Base-by-base conservation (phyloP, 1,284 basidiomycete species). In the Tranzscheliella williamsii region DNA sequence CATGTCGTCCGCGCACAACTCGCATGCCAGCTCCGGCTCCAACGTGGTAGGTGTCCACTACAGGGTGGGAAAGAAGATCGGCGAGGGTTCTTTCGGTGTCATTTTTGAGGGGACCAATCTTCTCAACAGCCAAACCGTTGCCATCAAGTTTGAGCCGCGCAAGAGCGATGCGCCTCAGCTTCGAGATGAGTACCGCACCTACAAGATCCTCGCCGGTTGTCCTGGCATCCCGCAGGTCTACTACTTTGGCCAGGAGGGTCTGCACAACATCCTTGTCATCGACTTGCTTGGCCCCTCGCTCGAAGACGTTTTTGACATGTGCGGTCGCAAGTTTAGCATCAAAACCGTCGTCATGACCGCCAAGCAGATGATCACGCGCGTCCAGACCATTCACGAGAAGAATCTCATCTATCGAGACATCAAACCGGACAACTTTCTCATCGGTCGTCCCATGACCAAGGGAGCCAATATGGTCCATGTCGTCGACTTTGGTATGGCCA, bases 311-410 rank as follows among this genome's bases (percentile, higher is more conserved):
- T 96, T 96, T 77, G 91, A 96, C 79, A 91, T 94, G 88, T 96
- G 91, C 76, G 88, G 89, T 6, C 85, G 91, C 66, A 94, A 93
- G 79, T 94, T 96, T 79, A 86, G 86, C 61, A 86, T 90, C 80
- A 95, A 96, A 84, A 94, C 91, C 3, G 91, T 93, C 30, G 92
- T 90, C 80, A 93, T 95, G 91, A 89, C 90, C 37, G 92, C 92
- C 42, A 87, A 90, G 74, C 91, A 95, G 80, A 95, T 95, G 92
- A 74, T 76, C 53, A 69, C 75, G 2, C 67, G 92, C 55, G 90
- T 94, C 23, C 91, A 95, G 80, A 91, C 89, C 21, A 93, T 96
- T 58, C 92, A 96, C 80, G 91, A 94, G 78, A 92, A 92, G 83
- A 93, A 92, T 80, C 85, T 96, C 72, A 95, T 96, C 73, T 95